Evolutionary conservation across 345 rosid species (phyloP).

Genomic region (Aegle marmelos): DNA sequence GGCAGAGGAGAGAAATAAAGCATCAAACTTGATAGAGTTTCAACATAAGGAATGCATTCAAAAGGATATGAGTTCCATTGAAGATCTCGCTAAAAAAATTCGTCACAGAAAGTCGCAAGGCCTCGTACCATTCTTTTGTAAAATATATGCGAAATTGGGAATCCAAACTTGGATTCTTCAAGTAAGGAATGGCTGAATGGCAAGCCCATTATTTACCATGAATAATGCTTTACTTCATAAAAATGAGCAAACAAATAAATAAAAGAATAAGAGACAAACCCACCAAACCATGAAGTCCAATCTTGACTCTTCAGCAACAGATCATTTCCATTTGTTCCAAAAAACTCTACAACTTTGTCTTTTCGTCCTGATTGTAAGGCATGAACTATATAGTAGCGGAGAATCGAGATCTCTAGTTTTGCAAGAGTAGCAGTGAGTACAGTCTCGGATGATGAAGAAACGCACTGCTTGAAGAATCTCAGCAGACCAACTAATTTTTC

Average conservation of each 20-base stretch:
- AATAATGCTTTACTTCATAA: neutral
- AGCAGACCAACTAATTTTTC: constrained; percentile 48
- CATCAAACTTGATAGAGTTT: neutral
- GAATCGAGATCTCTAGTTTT: constrained; percentile 49
- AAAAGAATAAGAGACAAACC: constrained; percentile 20
- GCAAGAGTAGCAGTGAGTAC: constrained; percentile 33
- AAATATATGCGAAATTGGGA: constrained; percentile 60
- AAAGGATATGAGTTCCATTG: constrained; percentile 76
- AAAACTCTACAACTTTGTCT: constrained; percentile 58
- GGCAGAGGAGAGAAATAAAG: neutral
- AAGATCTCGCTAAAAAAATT: constrained; percentile 69
- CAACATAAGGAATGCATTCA: neutral
- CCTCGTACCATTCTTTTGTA: constrained; percentile 67
- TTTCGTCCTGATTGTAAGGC: constrained; percentile 45
- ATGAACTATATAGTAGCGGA: constrained; percentile 46
- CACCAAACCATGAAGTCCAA: constrained; percentile 73
- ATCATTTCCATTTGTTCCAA: constrained; percentile 47
- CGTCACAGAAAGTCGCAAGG: constrained; percentile 56
- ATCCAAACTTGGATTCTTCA: constrained; percentile 60
- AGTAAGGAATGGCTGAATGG: constrained; percentile 55
- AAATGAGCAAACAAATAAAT: neutral
- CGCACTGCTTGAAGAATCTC: constrained; percentile 50
- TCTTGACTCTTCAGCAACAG: constrained; percentile 42
- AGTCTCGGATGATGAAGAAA: constrained; percentile 43
- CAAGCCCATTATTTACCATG: constrained; percentile 1